Evolutionary conservation across 352 stramenopile genomes (phyloP), one percentile per base, ranked within the genome.

Genomic region (Phytophthora quininea): DNA sequence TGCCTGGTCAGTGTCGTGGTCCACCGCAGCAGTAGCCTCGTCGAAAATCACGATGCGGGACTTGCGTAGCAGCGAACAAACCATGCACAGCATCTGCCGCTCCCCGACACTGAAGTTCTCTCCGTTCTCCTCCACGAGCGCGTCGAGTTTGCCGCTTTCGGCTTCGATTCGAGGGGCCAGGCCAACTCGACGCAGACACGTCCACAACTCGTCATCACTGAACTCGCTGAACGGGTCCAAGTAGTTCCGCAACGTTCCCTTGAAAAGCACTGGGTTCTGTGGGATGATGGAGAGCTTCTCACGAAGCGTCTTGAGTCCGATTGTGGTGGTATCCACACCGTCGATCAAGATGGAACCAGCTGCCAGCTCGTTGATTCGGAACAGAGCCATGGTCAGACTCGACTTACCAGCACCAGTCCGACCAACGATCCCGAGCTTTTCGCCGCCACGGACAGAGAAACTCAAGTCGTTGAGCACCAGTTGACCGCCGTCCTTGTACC

Each of bases 81-180:
- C 97, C 62, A 99, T 82, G 64, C 92, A 98, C 10, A 99, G 64
- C 31, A 99, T 83, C 72, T 98, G 96, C 2, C 95, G 72, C 70
- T 99, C 91, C 2, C 97, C 97, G 19, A 98, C 90, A 58, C 73
- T 95, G 45, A 97, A 98, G 68, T 99, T 99, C 10, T 77, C 79
- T 7, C 97, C 97, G 35, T 93, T 93, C 55, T 99, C 94, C 52
- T 97, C 86, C 3, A 99, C 89, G 2, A 69, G 52, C 38, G 64
- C 76, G 32, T 93, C 79, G 3, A 98, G 82, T 30, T 82, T 92
- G 37, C 68, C 64, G 15, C 69, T 49, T 19, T 74, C 70, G 4
- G 58, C 62, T 48, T 68, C 71, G 49, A 96, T 90, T 38, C 73
- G 95, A 85, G 80, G 64, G 8, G 37, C 35, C 19, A 86, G 53